These are phyloP conservation scores for Macaranga tanarius DNA, from an alignment of 441 rosid species.

Conservation along the genomic window DNA sequence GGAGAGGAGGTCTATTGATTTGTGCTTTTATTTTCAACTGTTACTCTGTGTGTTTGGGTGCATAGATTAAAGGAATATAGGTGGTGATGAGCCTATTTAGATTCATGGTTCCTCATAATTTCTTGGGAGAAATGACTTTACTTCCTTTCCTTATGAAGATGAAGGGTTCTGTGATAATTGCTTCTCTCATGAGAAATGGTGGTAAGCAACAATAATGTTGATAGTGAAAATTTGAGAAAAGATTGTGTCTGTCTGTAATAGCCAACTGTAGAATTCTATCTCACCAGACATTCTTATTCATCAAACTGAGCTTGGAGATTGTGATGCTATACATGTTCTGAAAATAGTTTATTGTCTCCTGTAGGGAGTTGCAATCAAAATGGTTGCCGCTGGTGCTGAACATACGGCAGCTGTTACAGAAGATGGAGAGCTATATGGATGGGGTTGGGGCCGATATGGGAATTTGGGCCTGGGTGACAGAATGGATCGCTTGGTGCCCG, in stretches of 20 bases:
- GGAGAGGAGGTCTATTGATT: not conserved
- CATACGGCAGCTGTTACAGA: conserved; percentile 96
- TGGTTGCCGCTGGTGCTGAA: conserved; percentile 99
- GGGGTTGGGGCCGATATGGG: conserved; percentile 99
- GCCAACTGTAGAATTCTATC: not conserved
- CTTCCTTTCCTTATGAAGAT: not conserved
- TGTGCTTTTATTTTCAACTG: not conserved
- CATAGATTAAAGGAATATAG: not conserved
- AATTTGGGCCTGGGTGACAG: conserved; percentile 98
- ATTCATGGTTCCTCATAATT: not conserved
- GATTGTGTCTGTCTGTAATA: not conserved
- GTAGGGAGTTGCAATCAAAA: conserved; percentile 76
- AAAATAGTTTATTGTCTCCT: conserved; percentile 22
- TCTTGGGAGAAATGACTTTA: not conserved
- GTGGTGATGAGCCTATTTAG: not conserved
- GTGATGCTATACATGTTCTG: conserved; percentile 17
- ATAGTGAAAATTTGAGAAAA: not conserved
- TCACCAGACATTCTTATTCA: not conserved
- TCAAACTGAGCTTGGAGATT: not conserved
- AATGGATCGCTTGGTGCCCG: conserved; percentile 85
- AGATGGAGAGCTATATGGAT: conserved; percentile 93
- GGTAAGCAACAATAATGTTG: not conserved
- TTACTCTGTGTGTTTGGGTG: not conserved
- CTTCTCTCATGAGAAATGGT: not conserved
- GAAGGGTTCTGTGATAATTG: not conserved